Conservation (phyloP, 2,329 filamentous ascomycete species). For the Pseudogymnoascus sp. region DNA sequence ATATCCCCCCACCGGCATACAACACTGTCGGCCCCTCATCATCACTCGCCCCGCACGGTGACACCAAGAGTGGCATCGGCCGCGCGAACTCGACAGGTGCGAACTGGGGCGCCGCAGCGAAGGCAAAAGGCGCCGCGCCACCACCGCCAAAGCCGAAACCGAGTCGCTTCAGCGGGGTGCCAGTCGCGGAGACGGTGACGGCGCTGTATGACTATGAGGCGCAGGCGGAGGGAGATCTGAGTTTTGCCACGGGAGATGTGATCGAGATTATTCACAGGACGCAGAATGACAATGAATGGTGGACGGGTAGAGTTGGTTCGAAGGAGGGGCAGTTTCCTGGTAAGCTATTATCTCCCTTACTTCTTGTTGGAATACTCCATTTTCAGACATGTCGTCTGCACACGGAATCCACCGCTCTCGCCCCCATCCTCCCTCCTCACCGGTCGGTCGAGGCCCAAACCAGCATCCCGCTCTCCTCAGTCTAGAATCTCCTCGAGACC, state of each 20-base stretch:
- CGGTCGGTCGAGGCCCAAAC: background rate
- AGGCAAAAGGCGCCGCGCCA: conserved; percentile 57
- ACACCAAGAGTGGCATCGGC: conserved; percentile 26
- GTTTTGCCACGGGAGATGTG: conserved; percentile 77
- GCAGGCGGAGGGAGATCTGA: conserved; percentile 88
- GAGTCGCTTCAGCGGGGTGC: conserved; percentile 56
- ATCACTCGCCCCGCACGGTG: conserved; percentile 23
- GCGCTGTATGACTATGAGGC: conserved; percentile 95
- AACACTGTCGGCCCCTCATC: conserved; percentile 31
- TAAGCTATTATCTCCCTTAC: conserved; percentile 37
- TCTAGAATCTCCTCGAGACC: background rate
- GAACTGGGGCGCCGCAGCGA: conserved; percentile 45
- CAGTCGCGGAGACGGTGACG: conserved; percentile 69
- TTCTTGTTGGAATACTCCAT: background rate
- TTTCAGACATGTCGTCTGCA: background rate
- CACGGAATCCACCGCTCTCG: background rate
- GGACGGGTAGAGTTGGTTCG: conserved; percentile 73
- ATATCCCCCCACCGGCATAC: conserved; percentile 66
- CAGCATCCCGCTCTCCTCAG: background rate
- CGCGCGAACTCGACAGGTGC: conserved; percentile 35
- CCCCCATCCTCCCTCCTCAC: background rate
- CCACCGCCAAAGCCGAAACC: conserved; percentile 76
- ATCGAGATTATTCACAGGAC: conserved; percentile 83
- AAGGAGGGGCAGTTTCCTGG: conserved; percentile 91
- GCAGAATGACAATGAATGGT: conserved; percentile 96